These are phyloP conservation scores for Neonectria coccinea DNA, from an alignment of 2,329 filamentous ascomycete species.

Conservation along the genomic window DNA sequence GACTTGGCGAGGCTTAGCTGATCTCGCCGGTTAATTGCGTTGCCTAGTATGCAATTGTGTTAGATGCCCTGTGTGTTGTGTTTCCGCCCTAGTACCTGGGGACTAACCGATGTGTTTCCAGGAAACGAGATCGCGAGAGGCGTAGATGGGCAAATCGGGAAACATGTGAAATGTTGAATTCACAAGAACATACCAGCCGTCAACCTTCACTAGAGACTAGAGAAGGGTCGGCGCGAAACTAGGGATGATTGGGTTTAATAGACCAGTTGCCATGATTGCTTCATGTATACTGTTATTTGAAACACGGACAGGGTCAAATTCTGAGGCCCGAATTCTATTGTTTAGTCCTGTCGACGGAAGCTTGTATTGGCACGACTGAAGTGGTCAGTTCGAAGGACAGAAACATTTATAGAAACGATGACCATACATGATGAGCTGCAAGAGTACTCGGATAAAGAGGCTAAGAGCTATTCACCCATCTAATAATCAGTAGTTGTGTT, in stretches of 20 bases:
- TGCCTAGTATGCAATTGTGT: constrained; percentile 2
- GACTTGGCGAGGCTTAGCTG: constrained; percentile 15
- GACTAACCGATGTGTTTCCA: constrained; percentile 15
- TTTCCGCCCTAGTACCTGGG: not conserved
- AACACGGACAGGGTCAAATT: not conserved
- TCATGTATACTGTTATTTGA: not conserved
- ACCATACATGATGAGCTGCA: too few relatives aligned
- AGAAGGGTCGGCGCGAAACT: constrained; percentile 8
- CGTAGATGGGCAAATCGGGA: constrained; percentile 9
- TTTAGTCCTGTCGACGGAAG: not conserved
- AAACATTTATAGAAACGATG: too few relatives aligned
- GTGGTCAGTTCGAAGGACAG: too few relatives aligned
- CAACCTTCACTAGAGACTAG: constrained; percentile 6
- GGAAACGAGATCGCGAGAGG: constrained; percentile 11
- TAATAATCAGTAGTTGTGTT: too few relatives aligned
- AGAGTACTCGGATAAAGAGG: too few relatives aligned
- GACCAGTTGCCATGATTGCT: not conserved
- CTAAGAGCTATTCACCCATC: too few relatives aligned
- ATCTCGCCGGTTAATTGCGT: constrained; percentile 13
- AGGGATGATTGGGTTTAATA: constrained; percentile 12
- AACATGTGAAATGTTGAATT: constrained; percentile 18
- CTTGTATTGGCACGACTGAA: too few relatives aligned
- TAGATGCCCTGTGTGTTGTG: not conserved
- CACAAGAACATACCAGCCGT: constrained; percentile 1
- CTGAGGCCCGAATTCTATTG: not conserved